Base-by-base conservation (phyloP, 148 eudicot species). In the Rhododendron molle region DNA sequence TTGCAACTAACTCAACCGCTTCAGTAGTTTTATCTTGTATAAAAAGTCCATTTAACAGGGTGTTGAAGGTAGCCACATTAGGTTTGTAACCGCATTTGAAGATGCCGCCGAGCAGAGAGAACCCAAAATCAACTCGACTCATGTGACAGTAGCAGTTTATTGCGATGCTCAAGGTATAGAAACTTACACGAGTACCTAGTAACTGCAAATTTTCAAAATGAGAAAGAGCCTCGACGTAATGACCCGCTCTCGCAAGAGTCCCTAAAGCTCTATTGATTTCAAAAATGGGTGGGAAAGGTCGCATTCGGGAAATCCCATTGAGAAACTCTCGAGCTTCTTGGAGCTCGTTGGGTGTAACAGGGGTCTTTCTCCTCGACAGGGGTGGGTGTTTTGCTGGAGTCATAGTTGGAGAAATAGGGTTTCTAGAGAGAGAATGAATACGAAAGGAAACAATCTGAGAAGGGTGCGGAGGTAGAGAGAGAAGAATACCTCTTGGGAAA, bases 241-340 rank as follows among this genome's bases (percentile, higher is more conserved):
- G 71, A 54, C 36, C 76, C 69, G 76, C 21, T 36, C 38, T 74
- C 11, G 44, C 28, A 52, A 84, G 28, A 9, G 74, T 26, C 74
- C 9, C 36, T 8, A 84, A 65, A 21, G 58, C 38, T 50, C 54
- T 30, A 21, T 14, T 74, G 20, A 76, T 50, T 4, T 36, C 13
- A 30, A 67, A 7, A 44, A 44, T 52, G 4, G 56, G 7, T 26
- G 86, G 86, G 40, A 78, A 23, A 78, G 76, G 83, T 80, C 81
- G 44, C 67, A 20, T 77, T 54, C 14, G 36, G 74, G 54, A 3
- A 82, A 58, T 38, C 1, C 46, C 5, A 38, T 30, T 62, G 38
- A 77, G 65, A 5, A 78, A 46, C 20, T 13, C 5, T 2, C 30
- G 6, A 77, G 86, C 76, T 58, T 78, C 44, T 23, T 85, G 38